Base-by-base conservation (phyloP, 2,329 filamentous ascomycete genomes). In the Exophiala aquamarina region DNA sequence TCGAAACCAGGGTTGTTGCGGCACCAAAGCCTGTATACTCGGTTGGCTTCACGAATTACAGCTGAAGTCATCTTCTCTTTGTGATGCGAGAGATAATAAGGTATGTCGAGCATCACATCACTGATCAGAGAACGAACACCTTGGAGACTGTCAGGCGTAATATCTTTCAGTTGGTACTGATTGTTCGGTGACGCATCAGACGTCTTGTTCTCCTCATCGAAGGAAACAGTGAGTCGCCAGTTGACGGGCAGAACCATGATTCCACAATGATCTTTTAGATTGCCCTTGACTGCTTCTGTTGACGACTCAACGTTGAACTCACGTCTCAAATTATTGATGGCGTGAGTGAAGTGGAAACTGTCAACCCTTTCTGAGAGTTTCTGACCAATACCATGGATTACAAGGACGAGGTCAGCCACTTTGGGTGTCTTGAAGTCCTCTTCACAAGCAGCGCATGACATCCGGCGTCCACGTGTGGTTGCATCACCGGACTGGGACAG, bases 21-120 rank as follows among this genome's bases (percentile, higher is more conserved):
- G 62, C 91, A 96, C 93, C 93, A 98, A 1, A 97, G 77, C 14
- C 87, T 82, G 64, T 95, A 97, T n/a, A 98, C 88, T 4, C 92
- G 82, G 62, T 98, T 98, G 6, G 93, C 92, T 70, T 98, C 93
- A 49, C 79, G 79, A 32, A 95, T 84, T 38, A 96, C 83, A 1
- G 93, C 91, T 34, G 84, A 79, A 41, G 95, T 87, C 91, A 98
- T 97, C 66, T 90, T 95, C 3, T 85, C 81, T 61, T 97, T 95
- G 69, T 97, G 92, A 49, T 94, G 87, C 0, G 92, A 97, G 70
- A 98, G 84, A 70, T 97, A 98, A 64, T 95, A 97, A 0, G 93
- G 93, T 40, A 98, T 92, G 64, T 98, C 93, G 40, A 97, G 85
- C 89, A 98, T 96, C 59, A 98, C 89, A 65, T 98, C 93, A 33